Evolutionary conservation across 352 stramenopile genomes (phyloP).

Genomic region (Phytophthora litchii): DNA sequence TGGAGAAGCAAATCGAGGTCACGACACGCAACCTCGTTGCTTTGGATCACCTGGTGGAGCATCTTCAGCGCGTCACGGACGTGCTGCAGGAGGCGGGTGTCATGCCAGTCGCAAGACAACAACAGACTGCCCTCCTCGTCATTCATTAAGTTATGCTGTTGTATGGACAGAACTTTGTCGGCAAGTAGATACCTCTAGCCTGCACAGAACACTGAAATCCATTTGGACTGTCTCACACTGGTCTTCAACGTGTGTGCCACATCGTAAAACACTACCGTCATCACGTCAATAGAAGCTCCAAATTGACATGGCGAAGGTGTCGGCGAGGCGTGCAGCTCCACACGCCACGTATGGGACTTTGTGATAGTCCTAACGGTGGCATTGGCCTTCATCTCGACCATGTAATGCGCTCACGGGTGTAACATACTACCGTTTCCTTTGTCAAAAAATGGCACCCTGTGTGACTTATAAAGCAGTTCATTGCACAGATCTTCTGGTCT

Average conservation of each 20-base stretch:
- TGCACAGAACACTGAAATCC: too few relatives aligned
- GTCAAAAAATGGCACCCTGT: not conserved
- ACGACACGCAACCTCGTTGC: conserved; percentile 36
- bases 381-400: conserved; percentile 60
- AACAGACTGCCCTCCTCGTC: too few relatives aligned
- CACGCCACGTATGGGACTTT: conserved; percentile 80
- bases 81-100: conserved; percentile 20
- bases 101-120: not conserved
- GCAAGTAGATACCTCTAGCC: too few relatives aligned
- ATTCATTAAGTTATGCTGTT: not conserved
- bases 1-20: conserved; percentile 45
- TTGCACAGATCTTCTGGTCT: conserved; percentile 66
- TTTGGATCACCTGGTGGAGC: conserved; percentile 39
- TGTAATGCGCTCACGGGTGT: conserved; percentile 51
- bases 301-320: conserved; percentile 17
- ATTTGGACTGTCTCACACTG: too few relatives aligned
- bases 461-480: not conserved
- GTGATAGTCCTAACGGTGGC: conserved; percentile 66
- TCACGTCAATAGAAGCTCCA: not conserved
- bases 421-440: not conserved
- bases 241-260: not conserved
- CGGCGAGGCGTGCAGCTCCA: conserved; percentile 60
- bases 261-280: not conserved
- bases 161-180: not conserved
- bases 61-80: conserved; percentile 34